Evolutionary conservation across 2,329 filamentous ascomycete genomes (phyloP), one percentile per base, ranked within the genome.

Genomic region (Fusarium pseudograminearum): DNA sequence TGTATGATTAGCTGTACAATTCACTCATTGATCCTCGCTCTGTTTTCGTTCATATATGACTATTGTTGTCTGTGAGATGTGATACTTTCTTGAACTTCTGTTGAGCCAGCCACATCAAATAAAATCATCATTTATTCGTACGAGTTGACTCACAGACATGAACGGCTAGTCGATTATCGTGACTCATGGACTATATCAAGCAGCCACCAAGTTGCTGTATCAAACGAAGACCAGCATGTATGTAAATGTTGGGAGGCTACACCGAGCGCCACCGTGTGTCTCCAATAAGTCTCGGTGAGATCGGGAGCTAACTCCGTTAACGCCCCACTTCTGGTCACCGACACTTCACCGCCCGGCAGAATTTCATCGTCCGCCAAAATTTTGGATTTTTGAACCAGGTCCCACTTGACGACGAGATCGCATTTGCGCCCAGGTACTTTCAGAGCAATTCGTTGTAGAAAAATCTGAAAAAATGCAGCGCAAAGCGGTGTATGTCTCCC

Each of bases 381-480:
- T 81, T 82, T 79, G 78, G 78, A 76, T 76, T 77, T 77, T 57
- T 70, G 66, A 72, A 36, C 59, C 63, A 62, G 57, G 65, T 74
- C 71, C 71, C 67, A 71, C 67, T 60, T 70, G 65, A 57, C 48
- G 64, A 70, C 55, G 71, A 74, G 64, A 70, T 68, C 73, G 65
- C 68, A 73, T 72, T 69, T 76, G 75, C 76, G 76, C 74, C 67
- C 62, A 72, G 66, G 60, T 65, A 69, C 70, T 74, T 73, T 67
- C 69, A 73, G 54, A 72, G 67, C 69, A 70, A 74, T 77, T 73
- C 69, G 58, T 64, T 67, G 57, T 59, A 61, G 55, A 68, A 73
- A 73, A 71, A 58, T 64, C 69, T 62, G 61, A 66, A 73, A 84
- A 77, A 53, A 89, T 89, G 88, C 83, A 86, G 78, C 87, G 88